These are phyloP conservation scores for Tetrastigma voinierianum DNA, from an alignment of 164 flowering plant genomes.

Conservation along the genomic window DNA sequence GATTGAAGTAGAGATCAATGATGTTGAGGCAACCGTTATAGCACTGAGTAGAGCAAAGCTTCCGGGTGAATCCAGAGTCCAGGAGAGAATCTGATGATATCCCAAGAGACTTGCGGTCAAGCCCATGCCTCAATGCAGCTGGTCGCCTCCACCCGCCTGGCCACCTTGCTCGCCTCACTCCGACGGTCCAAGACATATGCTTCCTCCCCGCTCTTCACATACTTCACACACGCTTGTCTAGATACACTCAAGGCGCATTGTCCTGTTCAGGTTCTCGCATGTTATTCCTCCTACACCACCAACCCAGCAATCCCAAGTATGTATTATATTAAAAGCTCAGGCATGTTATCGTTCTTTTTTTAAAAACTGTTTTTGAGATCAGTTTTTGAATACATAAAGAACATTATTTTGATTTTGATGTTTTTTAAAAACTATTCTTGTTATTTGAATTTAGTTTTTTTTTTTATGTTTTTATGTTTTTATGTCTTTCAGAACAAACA, in stretches of 20 bases:
- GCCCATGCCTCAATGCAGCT: constrained; percentile 56
- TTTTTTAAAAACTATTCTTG: too few relatives aligned
- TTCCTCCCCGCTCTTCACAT: constrained; percentile 38
- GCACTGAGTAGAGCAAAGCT: constrained; percentile 67
- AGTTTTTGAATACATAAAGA: too few relatives aligned
- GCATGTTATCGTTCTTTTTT: too few relatives aligned
- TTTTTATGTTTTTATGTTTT: too few relatives aligned
- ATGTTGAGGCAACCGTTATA: constrained; percentile 62
- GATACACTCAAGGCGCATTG: constrained; percentile 54
- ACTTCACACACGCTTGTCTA: constrained; percentile 64
- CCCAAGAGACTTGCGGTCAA: constrained; percentile 48
- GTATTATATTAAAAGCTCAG: too few relatives aligned
- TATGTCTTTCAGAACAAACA: too few relatives aligned
- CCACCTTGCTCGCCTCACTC: constrained; percentile 47
- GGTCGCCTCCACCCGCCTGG: constrained; percentile 47
- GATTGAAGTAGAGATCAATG: constrained; percentile 72
- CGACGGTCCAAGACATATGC: constrained; percentile 41
- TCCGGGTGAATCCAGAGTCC: constrained; percentile 43
- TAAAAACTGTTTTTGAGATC: too few relatives aligned
- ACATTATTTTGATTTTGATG: too few relatives aligned
- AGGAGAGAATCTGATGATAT: constrained; percentile 70
- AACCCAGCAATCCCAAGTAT: background rate
- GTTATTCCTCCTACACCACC: constrained; percentile 33
- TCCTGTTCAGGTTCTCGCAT: constrained; percentile 47
- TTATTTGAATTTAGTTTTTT: too few relatives aligned